Percentiles rank a stretch among this genome's conserved stretches.
Conservation (phyloP, 2,329 filamentous ascomycete species). For the Botrytis elliptica region DNA sequence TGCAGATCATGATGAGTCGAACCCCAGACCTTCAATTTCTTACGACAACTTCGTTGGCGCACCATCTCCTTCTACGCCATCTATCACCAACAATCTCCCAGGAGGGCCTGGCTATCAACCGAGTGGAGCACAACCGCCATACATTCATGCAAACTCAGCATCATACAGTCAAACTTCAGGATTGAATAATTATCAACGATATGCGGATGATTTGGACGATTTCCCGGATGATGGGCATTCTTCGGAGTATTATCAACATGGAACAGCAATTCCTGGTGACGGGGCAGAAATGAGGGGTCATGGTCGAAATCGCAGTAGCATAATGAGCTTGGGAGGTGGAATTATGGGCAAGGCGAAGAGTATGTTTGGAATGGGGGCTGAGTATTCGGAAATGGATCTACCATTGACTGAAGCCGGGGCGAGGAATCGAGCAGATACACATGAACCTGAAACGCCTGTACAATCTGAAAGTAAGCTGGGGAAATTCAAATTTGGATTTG, state of each 20-base stretch:
- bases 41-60: conserved; percentile 93
- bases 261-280: conserved; percentile 59
- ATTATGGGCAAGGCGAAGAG: conserved; percentile 85
- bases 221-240: conserved; percentile 75
- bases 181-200: conserved; percentile 84
- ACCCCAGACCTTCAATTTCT: conserved; percentile 78
- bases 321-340: conserved; percentile 82
- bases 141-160: conserved; percentile 25
- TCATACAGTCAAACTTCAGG: conserved; percentile 71
- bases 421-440: conserved; percentile 44
- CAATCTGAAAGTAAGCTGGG: conserved; percentile 56
- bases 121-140: conserved; percentile 29
- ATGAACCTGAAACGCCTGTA: conserved; percentile 47
- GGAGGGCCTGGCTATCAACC: conserved; percentile 37
- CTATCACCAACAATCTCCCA: conserved; percentile 43
- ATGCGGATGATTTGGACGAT: conserved; percentile 85
- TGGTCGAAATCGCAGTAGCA: conserved; percentile 80
- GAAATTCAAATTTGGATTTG: conserved; percentile 92
- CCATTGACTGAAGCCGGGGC: conserved; percentile 79
- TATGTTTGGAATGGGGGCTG: conserved; percentile 79
- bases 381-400: conserved; percentile 98
- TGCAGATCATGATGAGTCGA: conserved; percentile 56
- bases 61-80: conserved; percentile 50
- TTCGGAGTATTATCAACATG: conserved; percentile 70
- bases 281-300: conserved; percentile 50